Evolutionary conservation across 2,329 filamentous ascomycete genomes (phyloP).

Genomic region (Chalaropsis ovoidea): DNA sequence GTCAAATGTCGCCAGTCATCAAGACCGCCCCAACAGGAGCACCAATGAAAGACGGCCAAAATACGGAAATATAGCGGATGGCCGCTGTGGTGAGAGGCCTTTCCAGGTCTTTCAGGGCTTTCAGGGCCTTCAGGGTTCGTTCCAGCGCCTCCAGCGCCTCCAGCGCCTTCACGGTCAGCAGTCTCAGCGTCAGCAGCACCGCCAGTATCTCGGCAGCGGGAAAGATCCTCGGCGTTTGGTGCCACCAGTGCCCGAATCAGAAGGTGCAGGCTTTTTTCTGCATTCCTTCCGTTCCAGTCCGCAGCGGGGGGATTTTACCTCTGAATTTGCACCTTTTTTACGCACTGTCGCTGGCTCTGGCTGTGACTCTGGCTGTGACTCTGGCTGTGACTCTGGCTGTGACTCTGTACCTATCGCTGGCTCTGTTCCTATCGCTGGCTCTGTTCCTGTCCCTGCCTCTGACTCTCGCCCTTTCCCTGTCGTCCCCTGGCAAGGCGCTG

Average conservation of each 20-base stretch:
- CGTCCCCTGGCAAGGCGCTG: background rate
- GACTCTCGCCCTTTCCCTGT: background rate
- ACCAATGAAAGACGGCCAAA: background rate
- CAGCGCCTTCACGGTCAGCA: background rate
- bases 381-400: background rate
- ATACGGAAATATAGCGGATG: background rate
- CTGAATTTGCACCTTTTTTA: background rate
- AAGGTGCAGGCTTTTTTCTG: constrained; percentile 20
- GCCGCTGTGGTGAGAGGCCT: background rate
- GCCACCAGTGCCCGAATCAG: constrained; percentile 7
- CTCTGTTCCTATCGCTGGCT: background rate
- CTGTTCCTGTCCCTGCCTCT: background rate
- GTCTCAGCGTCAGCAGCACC: background rate
- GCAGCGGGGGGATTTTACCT: constrained; percentile 10
- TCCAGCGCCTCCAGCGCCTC: background rate
- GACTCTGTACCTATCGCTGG: background rate
- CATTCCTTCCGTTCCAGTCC: constrained; percentile 22
- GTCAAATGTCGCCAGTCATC: background rate
- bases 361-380: too few species aligned
- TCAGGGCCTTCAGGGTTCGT: background rate
- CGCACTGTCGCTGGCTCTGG: background rate
- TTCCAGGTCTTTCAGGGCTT: background rate
- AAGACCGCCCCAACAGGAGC: background rate
- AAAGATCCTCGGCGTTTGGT: background rate
- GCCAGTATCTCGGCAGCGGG: background rate